Base-by-base conservation (phyloP, 1,139 yeast genomes). In the Saccharomyces hybrid region DNA sequence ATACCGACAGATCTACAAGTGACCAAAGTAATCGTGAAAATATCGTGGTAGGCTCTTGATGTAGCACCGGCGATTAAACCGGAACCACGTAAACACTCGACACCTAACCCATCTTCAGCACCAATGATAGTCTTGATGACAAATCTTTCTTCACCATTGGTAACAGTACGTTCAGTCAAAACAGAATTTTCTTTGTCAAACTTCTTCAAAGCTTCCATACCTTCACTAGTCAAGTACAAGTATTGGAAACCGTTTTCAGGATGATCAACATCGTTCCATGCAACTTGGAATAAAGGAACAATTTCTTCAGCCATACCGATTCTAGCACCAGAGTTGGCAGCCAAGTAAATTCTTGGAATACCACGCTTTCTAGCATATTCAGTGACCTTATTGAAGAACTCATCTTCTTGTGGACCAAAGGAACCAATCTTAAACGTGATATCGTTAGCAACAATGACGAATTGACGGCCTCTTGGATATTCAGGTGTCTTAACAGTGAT, bases 1-100 rank as follows among this genome's bases (percentile, higher is more conserved):
- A 93, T 93, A 84, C 99, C 99, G 67, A 93, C 99, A 50, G 98
- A 90, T 79, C 99, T 85, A 77, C 98, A 91, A 25, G 99, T 93
- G 54, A 93, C 99, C 72, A 93, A 79, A 25, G 99, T 93, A 58
- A 91, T 84, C 31, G 99, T 93, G 78, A 93, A 93, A 60, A 93
- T 93, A 70, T 93, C 99, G 73, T 88, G 88, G 81, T 93, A 93
- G 41, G 99, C 99, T 72, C 90, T 86, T 5, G 97, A 88, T 52
- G 99, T 93, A 47, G 96, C 97, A 74, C 99, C 99, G 34, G 99
- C 99, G 76, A 93, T 93, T 67, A 93, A 80, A 76, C 99, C 99
- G 52, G 98, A 91, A 49, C 99, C 99, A 75, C 85, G 84, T 75
- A 93, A 83, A 82, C 97, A 93, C 74, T 93, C 99, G 59, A 93